Base-by-base conservation (phyloP, 1,284 basidiomycete species). In the Mycena sp. region DNA sequence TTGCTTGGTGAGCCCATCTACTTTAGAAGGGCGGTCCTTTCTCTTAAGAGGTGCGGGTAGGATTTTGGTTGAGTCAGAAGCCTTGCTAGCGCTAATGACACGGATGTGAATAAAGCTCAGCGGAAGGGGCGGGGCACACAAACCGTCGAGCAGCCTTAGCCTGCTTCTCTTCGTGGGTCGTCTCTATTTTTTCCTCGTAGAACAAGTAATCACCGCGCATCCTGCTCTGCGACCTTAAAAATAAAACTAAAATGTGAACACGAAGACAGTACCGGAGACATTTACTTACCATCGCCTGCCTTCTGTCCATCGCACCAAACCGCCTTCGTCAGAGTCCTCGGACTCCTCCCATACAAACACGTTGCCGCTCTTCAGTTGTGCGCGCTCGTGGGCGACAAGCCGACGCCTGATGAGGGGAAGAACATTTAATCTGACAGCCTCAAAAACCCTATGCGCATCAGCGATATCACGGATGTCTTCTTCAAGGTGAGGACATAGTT, bases 171-270 rank as follows among this genome's bases (percentile, higher is more conserved):
- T 91, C 90, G 65, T 88, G 86, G 0, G 90, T 92, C 0, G 88
- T 90, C 67, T 91, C 89, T 50, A 91, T 86, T 71, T 92, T 92
- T 73, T 92, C 90, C 73, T 92, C 90, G 68, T 92, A 92, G 73
- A 90, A 92, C 14, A 92, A 78, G 71, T 89, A 92, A 71, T 91
- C 90, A 11, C 90, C 90, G 25, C 90, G 81, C 90, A 92, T 91
- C 63, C 90, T 78, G 75, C 90, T 92, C 74, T 92, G 90, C 0
- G 90, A 92, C 90, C 90, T 92, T 50, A 21, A 12, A 21, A 28
- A 44, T 26, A 26, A 5, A 25, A 26, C 48, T 23, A 30, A 54
- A 19, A 16, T 28, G 58, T 72, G 87, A 90, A 91, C 77, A 35
- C 87, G 78, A 11, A 12, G 25, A n/a, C 30, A 52, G 52, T 14